These are phyloP conservation scores for Hordeum vulgare DNA, from an alignment of 176 grass and related monocot species.

Conservation along the genomic window DNA sequence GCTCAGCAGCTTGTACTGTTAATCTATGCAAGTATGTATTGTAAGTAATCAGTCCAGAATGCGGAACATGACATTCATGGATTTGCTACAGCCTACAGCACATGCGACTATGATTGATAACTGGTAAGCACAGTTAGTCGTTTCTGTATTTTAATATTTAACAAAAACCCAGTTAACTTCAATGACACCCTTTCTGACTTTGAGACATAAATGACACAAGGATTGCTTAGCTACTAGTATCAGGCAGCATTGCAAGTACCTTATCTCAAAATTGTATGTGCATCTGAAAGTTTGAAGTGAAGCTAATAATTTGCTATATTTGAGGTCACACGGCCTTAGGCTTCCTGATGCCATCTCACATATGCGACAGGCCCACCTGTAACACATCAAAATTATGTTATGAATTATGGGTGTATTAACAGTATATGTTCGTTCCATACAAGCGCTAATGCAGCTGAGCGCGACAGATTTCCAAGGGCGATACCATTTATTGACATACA, in stretches of 20 bases:
- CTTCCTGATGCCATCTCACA: conserved; percentile 54
- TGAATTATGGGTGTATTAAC: not conserved
- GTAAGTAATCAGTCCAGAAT: conserved; percentile 1
- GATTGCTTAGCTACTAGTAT: not conserved
- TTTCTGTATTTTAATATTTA: not conserved
- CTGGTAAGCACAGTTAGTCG: not conserved
- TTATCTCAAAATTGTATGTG: conserved; percentile 83
- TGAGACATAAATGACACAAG: not conserved
- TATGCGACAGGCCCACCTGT: conserved; percentile 69
- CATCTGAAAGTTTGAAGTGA: conserved; percentile 94
- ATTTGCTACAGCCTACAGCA: not conserved
- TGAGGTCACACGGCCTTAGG: conserved; percentile 82
- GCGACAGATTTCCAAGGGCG: not conserved
- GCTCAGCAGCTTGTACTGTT: conserved; percentile 46
- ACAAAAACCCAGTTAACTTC: not conserved
- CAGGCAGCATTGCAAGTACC: conserved; percentile 32
- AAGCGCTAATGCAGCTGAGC: not conserved
- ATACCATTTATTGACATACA: conserved; percentile 4
- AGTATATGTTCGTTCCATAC: not conserved
- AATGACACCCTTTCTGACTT: not conserved
- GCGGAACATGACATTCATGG: not conserved
- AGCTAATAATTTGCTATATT: conserved; percentile 61
- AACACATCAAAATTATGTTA: conserved; percentile 8
- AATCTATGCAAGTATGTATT: conserved; percentile 35
- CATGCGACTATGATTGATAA: not conserved